Evolutionary conservation across 768 basidiomycete genomes (phyloP).

Genomic region (Collybia nuda): DNA sequence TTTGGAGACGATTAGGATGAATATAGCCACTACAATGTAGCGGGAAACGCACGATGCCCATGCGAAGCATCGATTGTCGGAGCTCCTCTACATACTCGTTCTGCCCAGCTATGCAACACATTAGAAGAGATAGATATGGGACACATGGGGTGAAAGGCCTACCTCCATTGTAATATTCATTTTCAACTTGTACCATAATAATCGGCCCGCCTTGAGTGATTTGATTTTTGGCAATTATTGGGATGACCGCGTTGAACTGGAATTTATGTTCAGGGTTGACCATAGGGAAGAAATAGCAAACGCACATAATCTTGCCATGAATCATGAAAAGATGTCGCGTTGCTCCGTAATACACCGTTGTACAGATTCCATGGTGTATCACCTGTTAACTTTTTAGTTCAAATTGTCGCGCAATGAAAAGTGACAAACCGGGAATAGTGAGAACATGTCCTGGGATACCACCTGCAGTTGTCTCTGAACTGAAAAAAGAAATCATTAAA

Average conservation of each 20-base stretch:
- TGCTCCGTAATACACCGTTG: slow-evolving; percentile 16
- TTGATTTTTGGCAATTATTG: slow-evolving; percentile 14
- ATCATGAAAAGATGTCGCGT: slow-evolving; percentile 14
- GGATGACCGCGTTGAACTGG: slow-evolving; percentile 15
- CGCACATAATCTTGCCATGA: slow-evolving; percentile 17
- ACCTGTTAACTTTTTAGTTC: neutral
- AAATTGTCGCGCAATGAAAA: too few relatives aligned
- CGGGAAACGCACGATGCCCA: slow-evolving; percentile 9
- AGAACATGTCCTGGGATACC: slow-evolving; percentile 14
- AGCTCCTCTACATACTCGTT: slow-evolving; percentile 16
- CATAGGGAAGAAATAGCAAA: neutral
- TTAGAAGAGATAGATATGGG: neutral
- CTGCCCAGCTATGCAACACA: slow-evolving; percentile 8
- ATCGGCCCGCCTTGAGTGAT: slow-evolving; percentile 13
- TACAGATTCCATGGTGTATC: slow-evolving; percentile 14
- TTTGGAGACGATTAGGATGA: neutral
- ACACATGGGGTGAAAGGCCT: neutral
- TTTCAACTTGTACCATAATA: slow-evolving; percentile 15
- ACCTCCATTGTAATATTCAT: slow-evolving; percentile 17
- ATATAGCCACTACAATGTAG: too few relatives aligned
- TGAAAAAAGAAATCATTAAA: neutral
- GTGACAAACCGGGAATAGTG: slow-evolving; percentile 5
- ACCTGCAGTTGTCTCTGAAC: slow-evolving; percentile 13
- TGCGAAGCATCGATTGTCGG: slow-evolving; percentile 9
- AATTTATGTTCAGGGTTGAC: too few relatives aligned